Evolutionary conservation across 768 basidiomycete species (phyloP).

Genomic region (Agaricus blazei): DNA sequence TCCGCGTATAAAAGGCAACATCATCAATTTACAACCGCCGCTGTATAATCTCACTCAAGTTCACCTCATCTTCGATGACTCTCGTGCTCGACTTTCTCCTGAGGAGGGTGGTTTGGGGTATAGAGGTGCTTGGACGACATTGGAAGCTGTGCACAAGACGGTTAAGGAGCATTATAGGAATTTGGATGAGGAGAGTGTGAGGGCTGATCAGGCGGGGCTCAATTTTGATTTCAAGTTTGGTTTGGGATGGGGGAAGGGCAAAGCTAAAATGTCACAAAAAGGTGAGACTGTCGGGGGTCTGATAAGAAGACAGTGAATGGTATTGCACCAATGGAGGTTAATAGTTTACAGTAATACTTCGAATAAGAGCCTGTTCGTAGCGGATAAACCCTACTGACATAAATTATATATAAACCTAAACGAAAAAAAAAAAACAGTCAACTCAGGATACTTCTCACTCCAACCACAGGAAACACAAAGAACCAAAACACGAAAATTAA

Average conservation of each 20-base stretch:
- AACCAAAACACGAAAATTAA: conserved; percentile 8
- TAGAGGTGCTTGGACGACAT: conserved; percentile 49
- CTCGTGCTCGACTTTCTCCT: conserved; percentile 52
- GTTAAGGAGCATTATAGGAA: conserved; percentile 41
- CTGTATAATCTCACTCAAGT: conserved; percentile 48
- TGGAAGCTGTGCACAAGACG: conserved; percentile 55
- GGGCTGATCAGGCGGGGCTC: conserved; percentile 10
- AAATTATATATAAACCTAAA: background rate
- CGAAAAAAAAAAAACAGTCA: background rate
- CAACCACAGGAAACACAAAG: background rate
- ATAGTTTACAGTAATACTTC: conserved; percentile 1
- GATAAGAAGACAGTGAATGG: conserved; percentile 5
- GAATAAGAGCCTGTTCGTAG: too few species aligned
- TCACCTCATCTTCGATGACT: conserved; percentile 62
- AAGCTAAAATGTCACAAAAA: background rate
- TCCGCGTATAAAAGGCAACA: conserved; percentile 41
- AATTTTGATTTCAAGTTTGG: conserved; percentile 8
- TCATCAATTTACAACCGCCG: conserved; percentile 55
- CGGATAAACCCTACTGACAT: too few species aligned
- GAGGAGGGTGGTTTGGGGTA: conserved; percentile 62
- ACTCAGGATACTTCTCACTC: background rate
- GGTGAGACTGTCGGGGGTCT: background rate
- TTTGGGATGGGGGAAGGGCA: conserved; percentile 7
- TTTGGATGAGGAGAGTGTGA: conserved; percentile 13
- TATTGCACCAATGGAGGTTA: conserved; percentile 7